These are phyloP conservation scores for Rhododendron kiyosumense DNA, from an alignment of 148 eudicot species.

Conservation along the genomic window DNA sequence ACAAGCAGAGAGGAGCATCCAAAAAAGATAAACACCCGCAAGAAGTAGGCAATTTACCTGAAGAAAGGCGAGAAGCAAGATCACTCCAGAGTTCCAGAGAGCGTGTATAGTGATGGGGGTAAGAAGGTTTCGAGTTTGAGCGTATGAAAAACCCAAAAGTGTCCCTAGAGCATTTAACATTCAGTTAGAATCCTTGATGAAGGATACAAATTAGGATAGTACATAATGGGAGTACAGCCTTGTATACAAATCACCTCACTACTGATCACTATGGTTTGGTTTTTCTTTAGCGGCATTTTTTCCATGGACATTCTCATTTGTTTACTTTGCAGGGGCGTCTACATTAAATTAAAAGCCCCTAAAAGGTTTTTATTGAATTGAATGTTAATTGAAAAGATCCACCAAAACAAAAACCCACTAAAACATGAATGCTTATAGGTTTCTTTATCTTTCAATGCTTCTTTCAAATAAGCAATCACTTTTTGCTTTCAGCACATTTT, in stretches of 20 bases:
- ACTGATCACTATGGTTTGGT: not conserved
- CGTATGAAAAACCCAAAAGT: slow-evolving; percentile 86
- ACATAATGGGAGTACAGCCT: not conserved
- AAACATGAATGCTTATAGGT: not conserved
- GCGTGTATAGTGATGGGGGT: slow-evolving; percentile 88
- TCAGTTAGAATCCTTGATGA: not conserved
- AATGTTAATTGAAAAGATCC: not conserved
- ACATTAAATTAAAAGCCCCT: not conserved
- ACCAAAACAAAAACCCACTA: not conserved
- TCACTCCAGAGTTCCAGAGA: slow-evolving; percentile 94
- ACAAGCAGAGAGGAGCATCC: not conserved
- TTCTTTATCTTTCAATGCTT: not conserved
- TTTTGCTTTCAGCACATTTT: not conserved
- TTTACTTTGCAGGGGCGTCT: not conserved
- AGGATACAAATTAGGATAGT: not conserved
- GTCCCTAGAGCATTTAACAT: slow-evolving; percentile 37
- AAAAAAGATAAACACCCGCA: not conserved
- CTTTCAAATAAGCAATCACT: not conserved
- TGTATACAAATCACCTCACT: not conserved
- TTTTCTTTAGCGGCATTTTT: not conserved
- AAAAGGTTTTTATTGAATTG: not conserved
- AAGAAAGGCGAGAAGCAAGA: slow-evolving; percentile 87
- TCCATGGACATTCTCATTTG: not conserved
- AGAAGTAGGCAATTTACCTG: slow-evolving; percentile 47
- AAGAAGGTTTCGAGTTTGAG: slow-evolving; percentile 93